Percentiles rank a stretch among this genome's conserved stretches.
phyloP scores from a whole-genome alignment of 306 rosid species.

The Ceratonia siliqua region DNA sequence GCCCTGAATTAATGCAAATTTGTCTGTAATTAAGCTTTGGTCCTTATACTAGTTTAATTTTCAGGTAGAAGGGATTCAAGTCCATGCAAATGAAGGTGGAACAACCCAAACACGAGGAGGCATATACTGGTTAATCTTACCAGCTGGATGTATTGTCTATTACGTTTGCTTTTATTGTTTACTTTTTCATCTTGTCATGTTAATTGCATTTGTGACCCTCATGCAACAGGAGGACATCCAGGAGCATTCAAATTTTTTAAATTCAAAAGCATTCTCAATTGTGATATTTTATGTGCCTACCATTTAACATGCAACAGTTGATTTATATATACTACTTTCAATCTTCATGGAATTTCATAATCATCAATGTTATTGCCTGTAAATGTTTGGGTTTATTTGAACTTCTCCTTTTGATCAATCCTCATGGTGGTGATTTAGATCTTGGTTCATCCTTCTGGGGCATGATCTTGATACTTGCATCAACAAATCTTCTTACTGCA shows the following conservation, averaged over 20 bases:
- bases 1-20: not conserved
- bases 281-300: not conserved
- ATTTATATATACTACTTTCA: not conserved
- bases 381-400: not conserved
- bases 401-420: conserved; percentile 17
- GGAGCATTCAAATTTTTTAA: not conserved
- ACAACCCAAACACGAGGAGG: conserved; percentile 79
- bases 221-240: not conserved
- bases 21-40: not conserved
- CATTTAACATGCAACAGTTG: not conserved
- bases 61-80: conserved; percentile 80
- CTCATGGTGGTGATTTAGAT: conserved; percentile 40
- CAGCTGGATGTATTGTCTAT: conserved; percentile 63
- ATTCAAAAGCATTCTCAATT: not conserved
- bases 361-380: not conserved
- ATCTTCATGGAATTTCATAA: not conserved
- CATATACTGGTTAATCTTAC: conserved; percentile 66
- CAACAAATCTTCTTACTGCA: conserved; percentile 65
- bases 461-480: conserved; percentile 67
- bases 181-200: not conserved
- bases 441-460: conserved; percentile 80
- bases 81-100: conserved; percentile 71
- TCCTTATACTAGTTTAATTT: conserved; percentile 12
- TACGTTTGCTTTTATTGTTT: not conserved
- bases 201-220: conserved; percentile 1